Evolutionary conservation across 441 rosid species (phyloP).

Genomic region (Arabidopsis lyrata): DNA sequence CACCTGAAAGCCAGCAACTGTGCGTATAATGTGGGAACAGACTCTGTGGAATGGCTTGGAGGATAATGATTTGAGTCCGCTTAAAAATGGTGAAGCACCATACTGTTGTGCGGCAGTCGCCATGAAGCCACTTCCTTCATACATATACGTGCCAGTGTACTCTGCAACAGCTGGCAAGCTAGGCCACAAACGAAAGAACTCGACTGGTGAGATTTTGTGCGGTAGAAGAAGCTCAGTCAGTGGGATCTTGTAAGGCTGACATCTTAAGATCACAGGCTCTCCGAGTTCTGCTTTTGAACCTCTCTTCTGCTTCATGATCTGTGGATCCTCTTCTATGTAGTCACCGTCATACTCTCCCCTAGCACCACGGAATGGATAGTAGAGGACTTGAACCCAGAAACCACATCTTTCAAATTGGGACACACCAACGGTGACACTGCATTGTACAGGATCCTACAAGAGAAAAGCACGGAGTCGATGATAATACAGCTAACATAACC

Average conservation of each 20-base stretch:
- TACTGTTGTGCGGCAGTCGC: slow-evolving; percentile 99
- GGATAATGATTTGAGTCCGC: slow-evolving; percentile 89
- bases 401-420: slow-evolving; percentile 96
- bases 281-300: slow-evolving; percentile 90
- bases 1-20: slow-evolving; percentile 99
- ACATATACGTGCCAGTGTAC: slow-evolving; percentile 83
- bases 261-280: slow-evolving; percentile 94
- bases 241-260: slow-evolving; percentile 98
- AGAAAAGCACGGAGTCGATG: slow-evolving; percentile 37
- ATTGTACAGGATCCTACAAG: slow-evolving; percentile 85
- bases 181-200: slow-evolving; percentile 99
- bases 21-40: slow-evolving; percentile 92
- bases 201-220: slow-evolving; percentile 94
- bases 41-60: slow-evolving; percentile 96
- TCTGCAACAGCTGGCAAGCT: slow-evolving; percentile 95
- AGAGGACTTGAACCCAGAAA: slow-evolving; percentile 94
- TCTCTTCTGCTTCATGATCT: slow-evolving; percentile 79
- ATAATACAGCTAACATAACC: slow-evolving; percentile 27
- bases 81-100: slow-evolving; percentile 94
- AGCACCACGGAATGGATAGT: slow-evolving; percentile 95
- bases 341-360: slow-evolving; percentile 91
- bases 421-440: slow-evolving; percentile 97
- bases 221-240: slow-evolving; percentile 96
- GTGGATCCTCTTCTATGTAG: slow-evolving; percentile 92
- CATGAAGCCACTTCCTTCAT: slow-evolving; percentile 98